Base-by-base conservation (phyloP, 208 protist genomes). In the Porcisia hertigi region DNA sequence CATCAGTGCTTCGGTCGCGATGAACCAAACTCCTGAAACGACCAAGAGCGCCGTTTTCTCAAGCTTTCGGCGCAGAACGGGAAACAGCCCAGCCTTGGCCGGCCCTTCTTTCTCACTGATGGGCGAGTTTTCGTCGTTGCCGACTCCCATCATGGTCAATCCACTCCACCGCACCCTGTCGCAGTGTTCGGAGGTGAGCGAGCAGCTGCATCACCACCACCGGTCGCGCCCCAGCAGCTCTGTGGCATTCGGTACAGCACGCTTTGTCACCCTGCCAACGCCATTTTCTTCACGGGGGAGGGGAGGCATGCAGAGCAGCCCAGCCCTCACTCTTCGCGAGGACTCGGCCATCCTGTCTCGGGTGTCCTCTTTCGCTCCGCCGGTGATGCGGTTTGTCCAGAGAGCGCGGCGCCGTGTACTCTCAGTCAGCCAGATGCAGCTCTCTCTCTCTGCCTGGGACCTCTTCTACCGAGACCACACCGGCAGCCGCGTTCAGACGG, bases 311-410 rank as follows among this genome's bases (percentile, higher is more conserved):
- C 58, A 41, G 23, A 41, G 60, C 54, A 78, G 59, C 53, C n/a
- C 54, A 16, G 73, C 66, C 53, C 78, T 66, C 65, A 82, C 72
- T 67, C 25, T 74, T 20, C 78, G 73, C 69, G 78, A 82, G 14
- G 78, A 82, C 62, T 82, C 78, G 1, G 69, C 69, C 23, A 6
- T 78, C 0, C 73, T 82, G 39, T 82, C 78, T 1, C 78, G 58
- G 23, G 73, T 52, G 18, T 82, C 78, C 43, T 82, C 78, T 23
- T 77, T 75, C 62, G 64, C 78, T 0, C 66, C 78, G 20, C 58
- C 67, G 0, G 69, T 71, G 18, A 39, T 59, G 59, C 78, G 78
- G 11, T 66, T 77, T 54, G 73, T 60, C 23, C 78, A 78, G 69
- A 73, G 78, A 30, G 58, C 77, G 60, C 78, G 71, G 54, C 78